phyloP scores from a whole-genome alignment of 2,329 filamentous ascomycete genomes.

The Fusarium burgessii region DNA sequence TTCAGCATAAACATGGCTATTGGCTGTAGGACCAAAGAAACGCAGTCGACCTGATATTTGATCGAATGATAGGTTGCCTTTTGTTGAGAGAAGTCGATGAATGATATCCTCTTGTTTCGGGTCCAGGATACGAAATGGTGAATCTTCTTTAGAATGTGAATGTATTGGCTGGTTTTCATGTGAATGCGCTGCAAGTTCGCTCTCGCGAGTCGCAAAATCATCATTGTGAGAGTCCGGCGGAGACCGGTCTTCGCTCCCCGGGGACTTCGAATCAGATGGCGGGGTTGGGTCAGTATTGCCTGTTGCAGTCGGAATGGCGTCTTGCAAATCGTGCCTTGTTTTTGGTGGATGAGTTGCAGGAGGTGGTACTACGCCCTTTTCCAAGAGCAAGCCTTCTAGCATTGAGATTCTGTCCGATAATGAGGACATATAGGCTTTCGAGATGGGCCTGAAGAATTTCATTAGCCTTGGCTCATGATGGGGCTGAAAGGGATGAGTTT shows the following conservation, averaged over 20 bases:
- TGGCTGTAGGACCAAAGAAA: constrained; percentile 66
- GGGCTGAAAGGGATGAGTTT: constrained; percentile 15
- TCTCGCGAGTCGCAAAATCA: constrained; percentile 47
- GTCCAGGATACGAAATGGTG: constrained; percentile 52
- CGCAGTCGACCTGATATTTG: constrained; percentile 62
- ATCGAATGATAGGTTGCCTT: constrained; percentile 64
- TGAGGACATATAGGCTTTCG: constrained; percentile 69
- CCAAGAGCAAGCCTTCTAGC: constrained; percentile 63
- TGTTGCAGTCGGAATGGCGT: constrained; percentile 16
- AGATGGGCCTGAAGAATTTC: constrained; percentile 60
- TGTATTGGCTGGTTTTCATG: constrained; percentile 38
- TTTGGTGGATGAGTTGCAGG: constrained; percentile 66
- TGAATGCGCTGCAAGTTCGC: constrained; percentile 41
- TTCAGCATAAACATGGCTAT: constrained; percentile 63
- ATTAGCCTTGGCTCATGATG: not conserved
- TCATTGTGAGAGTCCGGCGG: constrained; percentile 51
- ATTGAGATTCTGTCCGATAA: constrained; percentile 65
- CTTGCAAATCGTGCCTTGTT: constrained; percentile 57
- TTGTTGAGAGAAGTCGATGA: constrained; percentile 61
- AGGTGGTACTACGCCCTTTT: constrained; percentile 62
- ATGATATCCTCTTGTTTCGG: constrained; percentile 61
- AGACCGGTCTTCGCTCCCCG: constrained; percentile 45
- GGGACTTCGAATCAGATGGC: constrained; percentile 26
- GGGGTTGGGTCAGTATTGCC: constrained; percentile 15
- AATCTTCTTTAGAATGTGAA: constrained; percentile 47